Base-by-base conservation (phyloP, 441 rosid species). In the Metrosideros polymorpha region DNA sequence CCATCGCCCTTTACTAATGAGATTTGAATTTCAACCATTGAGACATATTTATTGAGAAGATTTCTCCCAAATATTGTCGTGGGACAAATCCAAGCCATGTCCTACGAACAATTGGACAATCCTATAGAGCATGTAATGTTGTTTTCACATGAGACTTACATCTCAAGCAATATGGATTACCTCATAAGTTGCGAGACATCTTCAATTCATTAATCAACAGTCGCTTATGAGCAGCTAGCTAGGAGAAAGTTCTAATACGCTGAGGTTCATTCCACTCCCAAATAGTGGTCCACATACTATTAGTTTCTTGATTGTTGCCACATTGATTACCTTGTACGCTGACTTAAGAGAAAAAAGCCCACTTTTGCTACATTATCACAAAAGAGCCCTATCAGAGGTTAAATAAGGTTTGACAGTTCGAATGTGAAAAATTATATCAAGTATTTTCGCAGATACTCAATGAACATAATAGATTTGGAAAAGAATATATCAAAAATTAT, bases 341-440 rank as follows among this genome's bases (percentile, higher is more conserved):
- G 35, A 30, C 35, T 29, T 29, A 13, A n/a, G 0, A 59, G 4
- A n/a, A 13, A 57, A n/a, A 56, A 1, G 15, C 5, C 3, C 51
- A 1, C 4, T 49, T 49, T 49, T 5, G 1, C 5, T 49, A 49
- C 51, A 13, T 49, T 49, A 15, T 3, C 51, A 49, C 1, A 13
- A 49, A 12, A 13, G 19, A 57, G 9, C 7, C 4, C 17, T 2
- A 0, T 57, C 4, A n/a, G 7, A 6, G 1, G 0, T 2, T 14
- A 14, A 14, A 59, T 0, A 0, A 0, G 66, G 1, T 59, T 14
- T 1, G 9, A 6, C 1, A 3, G 3, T 7, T 17, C 3, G 10
- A 59, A 59, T 14, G 0, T 9, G 19, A 1, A 29, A 57, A 29
- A 59, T 3, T 6, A 13, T 14, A 3, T 59, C 39, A 0, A 59